These are phyloP conservation scores for Akanthomyces muscarius DNA, from an alignment of 2,329 filamentous ascomycete species.

Conservation along the genomic window DNA sequence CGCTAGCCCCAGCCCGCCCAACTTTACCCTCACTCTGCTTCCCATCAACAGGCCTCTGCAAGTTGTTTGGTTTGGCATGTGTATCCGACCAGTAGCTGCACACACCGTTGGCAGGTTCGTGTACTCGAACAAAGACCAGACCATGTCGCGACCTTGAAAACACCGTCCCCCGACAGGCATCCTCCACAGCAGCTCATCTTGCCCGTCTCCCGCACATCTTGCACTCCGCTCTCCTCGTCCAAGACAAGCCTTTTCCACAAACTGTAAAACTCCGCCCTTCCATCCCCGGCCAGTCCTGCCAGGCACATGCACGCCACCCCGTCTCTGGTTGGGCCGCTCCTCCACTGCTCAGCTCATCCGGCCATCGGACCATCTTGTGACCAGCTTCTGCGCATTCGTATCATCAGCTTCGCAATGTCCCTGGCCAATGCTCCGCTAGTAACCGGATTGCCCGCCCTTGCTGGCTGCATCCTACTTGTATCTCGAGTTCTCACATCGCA, in stretches of 20 bases:
- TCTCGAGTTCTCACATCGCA: not conserved
- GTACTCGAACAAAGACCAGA: no score
- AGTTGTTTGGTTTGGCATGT: no score
- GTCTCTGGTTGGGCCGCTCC: slow-evolving; percentile 10
- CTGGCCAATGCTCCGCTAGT: not conserved
- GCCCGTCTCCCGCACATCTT: no score
- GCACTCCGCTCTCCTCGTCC: not conserved
- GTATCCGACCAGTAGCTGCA: no score
- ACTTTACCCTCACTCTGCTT: not conserved
- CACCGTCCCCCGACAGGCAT: no score
- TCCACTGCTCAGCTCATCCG: not conserved
- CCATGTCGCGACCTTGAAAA: no score
- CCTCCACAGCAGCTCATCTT: not conserved
- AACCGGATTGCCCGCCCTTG: not conserved
- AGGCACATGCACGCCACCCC: slow-evolving; percentile 6
- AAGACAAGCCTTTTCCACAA: not conserved
- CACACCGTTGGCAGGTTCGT: no score
- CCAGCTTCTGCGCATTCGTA: not conserved
- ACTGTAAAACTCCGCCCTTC: not conserved
- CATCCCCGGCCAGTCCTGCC: not conserved
- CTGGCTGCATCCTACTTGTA: not conserved
- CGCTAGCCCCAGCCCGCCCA: no score
- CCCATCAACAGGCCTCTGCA: not conserved
- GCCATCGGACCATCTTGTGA: not conserved
- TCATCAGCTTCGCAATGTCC: not conserved